Evolutionary conservation across 306 rosid species (phyloP), one percentile per base, ranked within the genome.

Genomic region (Nissolia schottii): DNA sequence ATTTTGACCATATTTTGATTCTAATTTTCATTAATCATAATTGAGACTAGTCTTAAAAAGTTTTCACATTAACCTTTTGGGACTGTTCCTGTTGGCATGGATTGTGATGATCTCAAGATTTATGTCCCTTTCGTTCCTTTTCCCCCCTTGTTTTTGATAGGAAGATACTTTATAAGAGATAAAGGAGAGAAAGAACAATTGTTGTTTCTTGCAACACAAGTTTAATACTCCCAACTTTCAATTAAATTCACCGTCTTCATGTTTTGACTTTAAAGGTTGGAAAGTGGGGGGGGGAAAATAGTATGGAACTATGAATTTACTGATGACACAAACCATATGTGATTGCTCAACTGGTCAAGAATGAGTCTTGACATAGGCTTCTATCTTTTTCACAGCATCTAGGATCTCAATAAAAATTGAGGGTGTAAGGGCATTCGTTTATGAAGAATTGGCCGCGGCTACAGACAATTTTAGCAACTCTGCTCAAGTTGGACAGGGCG

Each of bases 401-500:
- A 91, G 51, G 84, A 61, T 80, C 64, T 80, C 85, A 32, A 20
- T 83, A 15, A 85, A 83, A 75, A 82, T 91, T 55, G 87, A 87
- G 35, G 92, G 87, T 49, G 82, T 91, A 50, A 88, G 81, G 80
- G 74, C 59, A 57, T 91, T 88, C 57, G 67, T 79, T 45, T 91
- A 49, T 48, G 56, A 66, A 71, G 95, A 86, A 80, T 83, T 88
- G 92, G 76, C 88, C 43, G 37, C 38, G 53, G 95, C 92, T 68
- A 87, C 97, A 23, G 49, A 82, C 77, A 78, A 78, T 24, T 91
- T 91, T 63, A 71, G 78, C 13, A 23, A 61, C 35, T 87, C 97
- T 38, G 72, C 78, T 23, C 82, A 82, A 81, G 75, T 91, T 67
- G 97, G 97, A 51, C 83, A 85, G 77, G 95, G 97, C 3, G 97